Evolutionary conservation across 176 grass and related monocot genomes (phyloP), one percentile per base, ranked within the genome.

Genomic region (Phoenix roebelenii): DNA sequence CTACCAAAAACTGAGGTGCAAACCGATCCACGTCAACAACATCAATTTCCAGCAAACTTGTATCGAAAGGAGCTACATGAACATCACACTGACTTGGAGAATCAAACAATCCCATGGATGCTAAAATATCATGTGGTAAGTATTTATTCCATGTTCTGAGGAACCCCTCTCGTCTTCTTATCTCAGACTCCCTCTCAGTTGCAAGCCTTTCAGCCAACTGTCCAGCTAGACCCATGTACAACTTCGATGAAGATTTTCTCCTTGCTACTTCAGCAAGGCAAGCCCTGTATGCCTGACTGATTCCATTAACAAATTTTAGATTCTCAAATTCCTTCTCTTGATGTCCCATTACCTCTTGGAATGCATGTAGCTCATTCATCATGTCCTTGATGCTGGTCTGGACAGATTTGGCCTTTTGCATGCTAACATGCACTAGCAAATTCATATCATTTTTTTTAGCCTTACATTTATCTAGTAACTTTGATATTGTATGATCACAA

Each of bases 171-270:
- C 94, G 78, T 63, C 74, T 88, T 77, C 76, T 74, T 67, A 89
- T 83, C 82, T 98, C 94, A 5, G 15, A 54, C 58, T 85, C 79
- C 80, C 94, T 84, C 76, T 98, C 88, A 0, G 53, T 59, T 76
- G 85, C 81, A 29, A 98, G 60, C 71, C 81, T 98, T 75, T 93
- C 94, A 25, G 79, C 88, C 77, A 89, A 35, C 6, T 85, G 85
- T 70, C 94, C 94, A 50, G 94, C 94, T 59, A 93, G 63, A 50
- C 94, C 94, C 68, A 81, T 92, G 79, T 92, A 98, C 49, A 98
- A 77, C 68, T 98, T 98, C 44, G 78, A 85, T 64, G 63, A 88
- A 59, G 71, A 87, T 60, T 77, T 87, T 55, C 94, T 79, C 53
- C 88, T 79, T 69, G 77, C 85, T 61, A 98, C 82, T 64, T 98